Base-by-base conservation (phyloP, 2,329 filamentous ascomycete species). In the Cercospora zeae-maydis region DNA sequence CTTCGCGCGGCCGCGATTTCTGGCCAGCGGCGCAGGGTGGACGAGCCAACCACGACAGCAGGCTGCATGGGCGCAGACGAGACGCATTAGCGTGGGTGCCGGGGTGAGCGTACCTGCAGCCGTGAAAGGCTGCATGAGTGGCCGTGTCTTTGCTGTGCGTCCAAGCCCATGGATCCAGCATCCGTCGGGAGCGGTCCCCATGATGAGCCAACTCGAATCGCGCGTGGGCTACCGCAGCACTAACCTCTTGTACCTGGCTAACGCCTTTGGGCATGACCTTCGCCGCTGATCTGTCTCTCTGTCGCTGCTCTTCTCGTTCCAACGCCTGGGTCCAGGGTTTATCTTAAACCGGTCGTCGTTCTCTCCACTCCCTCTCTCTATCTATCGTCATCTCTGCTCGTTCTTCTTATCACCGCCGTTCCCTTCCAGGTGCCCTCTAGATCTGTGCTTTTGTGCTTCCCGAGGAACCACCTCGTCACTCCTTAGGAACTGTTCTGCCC, bases 251-350 rank as follows among this genome's bases (percentile, higher is more conserved):
- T 70, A 62, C 67, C 70, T 70, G 69, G 69, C 69, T 69, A 70
- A 66, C 63, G 67, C 63, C 56, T 65, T 65, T 63, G 56, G 54
- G 61, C 55, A 16, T 62, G 49, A 64, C 62, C 63, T 64, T 63
- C 58, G 55, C 63, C 60, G 68, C 68, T 68, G 69, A 72, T 72
- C 69, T 70, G 64, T 68, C 69, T 68, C 65, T 67, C 67, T 66
- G 66, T 63, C 63, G 64, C 64, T 63, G 62, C 56, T 65, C 65
- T 64, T 68, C 66, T 27, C 24, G 24, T 27, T 67, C 69, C 62
- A 61, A 66, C 62, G 63, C 61, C 63, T 61, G 58, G 60, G 63
- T 69, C 69, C 70, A 72, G 68, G 69, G 69, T 72, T 72, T 69
- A 70, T 71, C 65, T 65, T 69, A 63, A 70, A 70, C 66, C 64